Percentiles rank a stretch among this genome's conserved stretches.
These are phyloP conservation scores for Leccinellum rugosiceps DNA, from an alignment of 768 basidiomycete species.

Conservation along the genomic window DNA sequence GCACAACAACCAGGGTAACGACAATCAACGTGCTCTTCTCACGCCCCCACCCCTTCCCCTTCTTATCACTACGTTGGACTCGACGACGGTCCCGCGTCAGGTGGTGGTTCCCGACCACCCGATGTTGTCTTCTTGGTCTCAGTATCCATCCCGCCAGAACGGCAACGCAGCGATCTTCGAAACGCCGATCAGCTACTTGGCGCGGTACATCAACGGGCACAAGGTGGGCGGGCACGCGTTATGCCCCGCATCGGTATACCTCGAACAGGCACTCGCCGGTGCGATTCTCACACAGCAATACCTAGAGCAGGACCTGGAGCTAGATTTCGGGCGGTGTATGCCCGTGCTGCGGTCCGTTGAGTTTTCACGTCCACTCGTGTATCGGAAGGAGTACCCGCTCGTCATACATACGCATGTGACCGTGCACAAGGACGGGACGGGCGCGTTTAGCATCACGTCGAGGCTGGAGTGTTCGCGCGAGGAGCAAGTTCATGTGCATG, in stretches of 20 bases:
- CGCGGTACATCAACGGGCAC: conserved; percentile 51
- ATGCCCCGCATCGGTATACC: conserved; percentile 66
- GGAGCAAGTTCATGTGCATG: conserved; percentile 43
- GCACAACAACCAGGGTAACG: conserved; percentile 35
- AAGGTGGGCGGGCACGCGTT: conserved; percentile 52
- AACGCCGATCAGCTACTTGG: conserved; percentile 46
- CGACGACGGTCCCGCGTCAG: background rate
- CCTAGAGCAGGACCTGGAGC: conserved; percentile 28
- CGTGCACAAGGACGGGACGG: conserved; percentile 33
- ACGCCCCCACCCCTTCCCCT: background rate
- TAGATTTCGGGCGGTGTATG: conserved; percentile 32
- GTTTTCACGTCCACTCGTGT: conserved; percentile 56
- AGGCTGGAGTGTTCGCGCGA: conserved; percentile 28
- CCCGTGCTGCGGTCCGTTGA: conserved; percentile 41
- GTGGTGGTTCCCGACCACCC: conserved; percentile 26
- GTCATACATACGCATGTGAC: conserved; percentile 40
- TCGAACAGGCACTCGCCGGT: conserved; percentile 52
- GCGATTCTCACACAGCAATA: conserved; percentile 37
- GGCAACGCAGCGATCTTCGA: conserved; percentile 47
- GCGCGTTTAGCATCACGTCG: conserved; percentile 49
- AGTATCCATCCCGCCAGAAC: conserved; percentile 37
- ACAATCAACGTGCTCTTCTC: background rate
- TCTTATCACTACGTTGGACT: background rate
- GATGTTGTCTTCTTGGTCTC: conserved; percentile 41
- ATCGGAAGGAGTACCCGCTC: conserved; percentile 31